Conservation (phyloP, 768 basidiomycete genomes). For the Mrakia frigida region DNA sequence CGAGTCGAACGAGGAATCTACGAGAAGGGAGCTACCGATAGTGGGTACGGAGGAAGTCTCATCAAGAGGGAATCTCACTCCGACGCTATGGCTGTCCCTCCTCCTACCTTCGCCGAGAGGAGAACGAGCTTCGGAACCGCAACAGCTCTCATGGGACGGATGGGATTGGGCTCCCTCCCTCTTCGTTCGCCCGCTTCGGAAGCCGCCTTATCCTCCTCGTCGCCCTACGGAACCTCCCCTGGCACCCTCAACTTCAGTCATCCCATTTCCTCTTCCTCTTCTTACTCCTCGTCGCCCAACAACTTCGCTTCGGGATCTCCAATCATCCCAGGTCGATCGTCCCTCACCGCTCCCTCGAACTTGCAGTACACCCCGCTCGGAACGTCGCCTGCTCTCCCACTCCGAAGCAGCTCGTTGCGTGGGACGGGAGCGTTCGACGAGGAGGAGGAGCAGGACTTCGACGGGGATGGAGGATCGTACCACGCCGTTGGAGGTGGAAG, state of each 20-base stretch:
- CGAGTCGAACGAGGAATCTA: conserved; percentile 28
- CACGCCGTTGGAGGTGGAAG: neutral
- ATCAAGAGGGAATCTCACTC: neutral
- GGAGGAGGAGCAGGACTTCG: conserved; percentile 9
- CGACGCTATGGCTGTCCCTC: neutral
- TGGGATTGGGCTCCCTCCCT: conserved; percentile 6
- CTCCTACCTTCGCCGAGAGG: neutral
- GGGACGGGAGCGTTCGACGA: conserved; percentile 25
- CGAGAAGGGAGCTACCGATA: conserved; percentile 7
- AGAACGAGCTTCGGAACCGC: conserved; percentile 12
- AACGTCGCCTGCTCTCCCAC: conserved; percentile 17
- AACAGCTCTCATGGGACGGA: conserved; percentile 22
- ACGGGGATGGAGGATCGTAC: neutral
- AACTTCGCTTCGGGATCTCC: neutral
- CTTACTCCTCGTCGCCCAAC: neutral
- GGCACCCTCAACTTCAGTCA: neutral
- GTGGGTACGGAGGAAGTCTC: conserved; percentile 6
- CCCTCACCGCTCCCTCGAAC: neutral
- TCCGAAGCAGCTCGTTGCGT: conserved; percentile 19
- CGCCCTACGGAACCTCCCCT: neutral
- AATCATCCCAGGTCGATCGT: neutral
- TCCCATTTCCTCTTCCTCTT: neutral
- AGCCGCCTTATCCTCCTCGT: neutral
- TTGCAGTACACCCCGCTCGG: conserved; percentile 13
- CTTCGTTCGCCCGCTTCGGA: conserved; percentile 1